Evolutionary conservation across 495 filamentous ascomycete species (phyloP).

Genomic region (Trichoderma gamsii): DNA sequence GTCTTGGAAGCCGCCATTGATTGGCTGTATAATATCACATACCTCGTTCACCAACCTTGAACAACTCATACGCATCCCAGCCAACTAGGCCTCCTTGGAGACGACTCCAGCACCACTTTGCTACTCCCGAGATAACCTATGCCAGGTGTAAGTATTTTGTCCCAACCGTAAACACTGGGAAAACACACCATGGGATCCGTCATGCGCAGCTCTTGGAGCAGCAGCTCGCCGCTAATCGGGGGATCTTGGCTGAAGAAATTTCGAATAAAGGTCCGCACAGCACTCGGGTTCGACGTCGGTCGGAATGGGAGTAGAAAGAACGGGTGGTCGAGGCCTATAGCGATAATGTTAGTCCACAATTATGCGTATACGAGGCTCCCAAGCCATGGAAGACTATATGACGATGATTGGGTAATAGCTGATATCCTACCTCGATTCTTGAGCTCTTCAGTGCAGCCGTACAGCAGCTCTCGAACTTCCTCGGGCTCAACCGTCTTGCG

Average conservation of each 20-base stretch:
- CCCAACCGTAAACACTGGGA: not conserved
- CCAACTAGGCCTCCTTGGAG: slow-evolving; percentile 87
- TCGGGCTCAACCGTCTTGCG: slow-evolving; percentile 81
- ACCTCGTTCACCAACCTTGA: slow-evolving; percentile 93
- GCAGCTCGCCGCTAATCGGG: slow-evolving; percentile 55
- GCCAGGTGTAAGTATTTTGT: not conserved
- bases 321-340: slow-evolving; percentile 74
- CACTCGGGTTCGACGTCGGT: slow-evolving; percentile 83
- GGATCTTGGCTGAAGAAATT: slow-evolving; percentile 71
- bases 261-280: slow-evolving; percentile 84
- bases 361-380: slow-evolving; percentile 14
- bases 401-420: not conserved
- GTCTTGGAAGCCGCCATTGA: not conserved
- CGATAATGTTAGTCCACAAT: slow-evolving; percentile 15
- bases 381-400: slow-evolving; percentile 17
- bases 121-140: slow-evolving; percentile 83
- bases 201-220: slow-evolving; percentile 83
- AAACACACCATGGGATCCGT: slow-evolving; percentile 82
- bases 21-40: slow-evolving; percentile 22
- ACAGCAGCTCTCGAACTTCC: slow-evolving; percentile 82
- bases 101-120: slow-evolving; percentile 99
- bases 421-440: slow-evolving; percentile 81
- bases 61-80: slow-evolving; percentile 95
- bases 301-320: slow-evolving; percentile 95
- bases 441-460: slow-evolving; percentile 80